phyloP scores from a whole-genome alignment of 352 stramenopile species.

The Pythium rishiriense region DNA sequence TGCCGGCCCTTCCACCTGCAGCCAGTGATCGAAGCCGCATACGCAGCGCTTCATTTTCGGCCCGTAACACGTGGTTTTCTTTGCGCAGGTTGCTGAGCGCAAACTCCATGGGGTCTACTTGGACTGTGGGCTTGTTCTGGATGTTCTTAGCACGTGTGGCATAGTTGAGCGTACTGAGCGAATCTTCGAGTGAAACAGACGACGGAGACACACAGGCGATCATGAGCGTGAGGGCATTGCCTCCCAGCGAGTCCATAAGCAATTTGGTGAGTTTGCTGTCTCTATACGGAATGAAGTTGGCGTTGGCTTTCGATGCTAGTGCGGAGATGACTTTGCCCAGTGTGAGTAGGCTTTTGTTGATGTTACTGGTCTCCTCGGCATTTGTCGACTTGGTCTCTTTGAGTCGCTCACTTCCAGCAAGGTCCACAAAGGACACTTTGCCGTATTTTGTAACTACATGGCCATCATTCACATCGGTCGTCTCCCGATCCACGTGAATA shows the following conservation, averaged over 20 bases:
- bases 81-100: slow-evolving; percentile 59
- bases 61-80: slow-evolving; percentile 58
- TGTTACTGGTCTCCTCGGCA: slow-evolving; percentile 76
- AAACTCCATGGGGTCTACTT: slow-evolving; percentile 65
- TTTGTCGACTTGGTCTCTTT: slow-evolving; percentile 76
- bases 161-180: slow-evolving; percentile 85
- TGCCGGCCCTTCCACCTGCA: slow-evolving; percentile 13
- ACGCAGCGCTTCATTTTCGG: slow-evolving; percentile 62
- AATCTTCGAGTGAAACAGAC: slow-evolving; percentile 57
- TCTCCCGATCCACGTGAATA: slow-evolving; percentile 65
- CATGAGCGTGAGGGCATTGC: slow-evolving; percentile 84
- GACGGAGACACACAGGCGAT: slow-evolving; percentile 81
- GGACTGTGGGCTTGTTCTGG: slow-evolving; percentile 72
- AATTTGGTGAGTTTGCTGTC: slow-evolving; percentile 88
- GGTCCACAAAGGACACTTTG: slow-evolving; percentile 84
- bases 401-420: slow-evolving; percentile 72
- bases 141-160: slow-evolving; percentile 86
- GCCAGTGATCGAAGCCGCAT: slow-evolving; percentile 40
- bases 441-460: slow-evolving; percentile 58
- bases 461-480: slow-evolving; percentile 46
- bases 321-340: slow-evolving; percentile 86
- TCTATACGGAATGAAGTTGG: slow-evolving; percentile 73
- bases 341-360: slow-evolving; percentile 84
- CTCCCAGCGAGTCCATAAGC: slow-evolving; percentile 82
- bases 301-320: slow-evolving; percentile 46